Conservation (phyloP, 768 basidiomycete genomes). For the Cystobasidium ongulense region DNA sequence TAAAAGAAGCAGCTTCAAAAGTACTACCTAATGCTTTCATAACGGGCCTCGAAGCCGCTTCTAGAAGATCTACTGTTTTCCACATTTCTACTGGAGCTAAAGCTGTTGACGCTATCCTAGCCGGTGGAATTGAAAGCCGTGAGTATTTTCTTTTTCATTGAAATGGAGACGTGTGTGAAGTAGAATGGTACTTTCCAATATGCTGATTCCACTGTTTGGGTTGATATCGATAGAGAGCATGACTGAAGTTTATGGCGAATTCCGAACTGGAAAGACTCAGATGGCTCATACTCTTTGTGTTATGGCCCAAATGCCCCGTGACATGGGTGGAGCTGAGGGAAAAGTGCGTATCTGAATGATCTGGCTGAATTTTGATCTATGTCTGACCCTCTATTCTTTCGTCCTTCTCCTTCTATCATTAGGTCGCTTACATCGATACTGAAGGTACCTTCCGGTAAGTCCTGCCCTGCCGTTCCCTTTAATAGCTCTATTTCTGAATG, state of each 20-base stretch:
- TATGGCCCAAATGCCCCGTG: constrained; percentile 74
- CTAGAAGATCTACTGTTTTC: constrained; percentile 64
- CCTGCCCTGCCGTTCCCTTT: background rate
- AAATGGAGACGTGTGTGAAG: background rate
- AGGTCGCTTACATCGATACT: constrained; percentile 44
- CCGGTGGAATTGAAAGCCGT: constrained; percentile 53
- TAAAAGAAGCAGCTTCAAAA: constrained; percentile 74
- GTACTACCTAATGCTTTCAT: constrained; percentile 78
- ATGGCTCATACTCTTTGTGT: constrained; percentile 93
- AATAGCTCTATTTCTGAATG: constrained; percentile 40
- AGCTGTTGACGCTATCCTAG: constrained; percentile 74
- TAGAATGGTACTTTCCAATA: background rate
- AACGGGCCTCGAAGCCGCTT: constrained; percentile 83
- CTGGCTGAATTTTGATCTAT: no score
- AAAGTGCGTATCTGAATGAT: constrained; percentile 50
- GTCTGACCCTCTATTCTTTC: no score
- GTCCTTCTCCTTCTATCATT: background rate
- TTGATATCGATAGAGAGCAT: constrained; percentile 83
- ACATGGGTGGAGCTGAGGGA: constrained; percentile 82
- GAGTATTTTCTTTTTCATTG: background rate
- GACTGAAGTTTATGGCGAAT: constrained; percentile 94
- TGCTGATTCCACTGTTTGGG: constrained; percentile 46
- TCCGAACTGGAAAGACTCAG: constrained; percentile 91
- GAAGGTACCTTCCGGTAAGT: constrained; percentile 36
- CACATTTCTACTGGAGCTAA: constrained; percentile 89